phyloP scores from a whole-genome alignment of 345 rosid species.

The Xanthoceras sorbifolium region DNA sequence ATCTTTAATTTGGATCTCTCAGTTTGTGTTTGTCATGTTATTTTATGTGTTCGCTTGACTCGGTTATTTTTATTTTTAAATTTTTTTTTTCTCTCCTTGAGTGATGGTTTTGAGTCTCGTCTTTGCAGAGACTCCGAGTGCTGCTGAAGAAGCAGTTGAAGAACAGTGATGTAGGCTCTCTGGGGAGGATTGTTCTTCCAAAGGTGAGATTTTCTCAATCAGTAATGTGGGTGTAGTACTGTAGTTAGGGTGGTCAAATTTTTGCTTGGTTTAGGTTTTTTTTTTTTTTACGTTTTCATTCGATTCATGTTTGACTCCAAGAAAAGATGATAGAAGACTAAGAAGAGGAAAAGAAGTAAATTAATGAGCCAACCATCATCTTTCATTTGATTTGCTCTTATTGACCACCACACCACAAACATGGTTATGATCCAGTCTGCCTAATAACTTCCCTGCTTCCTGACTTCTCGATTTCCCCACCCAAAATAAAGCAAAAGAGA shows the following conservation, averaged over 20 bases:
- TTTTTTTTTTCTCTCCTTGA: not conserved
- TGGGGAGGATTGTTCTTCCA: slow-evolving; percentile 85
- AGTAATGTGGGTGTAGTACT: not conserved
- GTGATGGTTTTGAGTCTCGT: not conserved
- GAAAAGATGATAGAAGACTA: slow-evolving; percentile 14
- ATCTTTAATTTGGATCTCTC: not conserved
- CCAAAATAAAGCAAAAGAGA: not conserved
- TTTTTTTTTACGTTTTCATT: slow-evolving; percentile 17
- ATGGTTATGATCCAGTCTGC: slow-evolving; percentile 28
- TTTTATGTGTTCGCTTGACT: not conserved
- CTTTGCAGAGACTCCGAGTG: slow-evolving; percentile 58
- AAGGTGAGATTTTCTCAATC: slow-evolving; percentile 54
- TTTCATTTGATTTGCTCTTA: slow-evolving; percentile 24
- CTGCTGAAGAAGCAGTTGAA: slow-evolving; percentile 59
- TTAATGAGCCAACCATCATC: slow-evolving; percentile 25
- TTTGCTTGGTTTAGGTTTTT: no score
- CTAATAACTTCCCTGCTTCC: slow-evolving; percentile 26
- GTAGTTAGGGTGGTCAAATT: not conserved
- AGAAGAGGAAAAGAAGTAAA: slow-evolving; percentile 22
- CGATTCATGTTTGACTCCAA: not conserved
- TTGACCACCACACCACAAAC: slow-evolving; percentile 27
- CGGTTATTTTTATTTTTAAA: not conserved
- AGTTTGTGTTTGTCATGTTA: not conserved
- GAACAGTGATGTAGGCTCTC: slow-evolving; percentile 83
- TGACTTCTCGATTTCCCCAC: slow-evolving; percentile 33